Evolutionary conservation across 108 stramenopile genomes (phyloP).

Genomic region (Schizochytrium sp.): DNA sequence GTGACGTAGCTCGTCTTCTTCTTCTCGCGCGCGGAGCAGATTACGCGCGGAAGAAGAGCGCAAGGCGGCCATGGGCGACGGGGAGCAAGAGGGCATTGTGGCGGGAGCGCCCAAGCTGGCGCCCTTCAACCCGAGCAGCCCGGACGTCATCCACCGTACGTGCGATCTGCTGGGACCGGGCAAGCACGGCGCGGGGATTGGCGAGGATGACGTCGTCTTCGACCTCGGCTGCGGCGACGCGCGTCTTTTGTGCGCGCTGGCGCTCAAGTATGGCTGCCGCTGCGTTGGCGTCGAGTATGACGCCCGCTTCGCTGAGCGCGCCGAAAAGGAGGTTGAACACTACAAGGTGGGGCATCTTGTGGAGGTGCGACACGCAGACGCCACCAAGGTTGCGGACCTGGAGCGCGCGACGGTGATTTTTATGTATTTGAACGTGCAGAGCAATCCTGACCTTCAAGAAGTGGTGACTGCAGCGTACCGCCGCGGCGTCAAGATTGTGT

Average conservation of each 20-base stretch:
- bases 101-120: not conserved
- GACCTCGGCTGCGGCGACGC: slow-evolving; percentile 7
- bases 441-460: not conserved
- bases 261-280: not conserved
- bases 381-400: not conserved
- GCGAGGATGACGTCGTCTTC: not conserved
- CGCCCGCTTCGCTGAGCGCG: not conserved
- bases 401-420: not conserved
- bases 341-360: not conserved
- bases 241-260: not conserved
- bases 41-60: not conserved
- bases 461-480: not conserved
- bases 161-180: not conserved
- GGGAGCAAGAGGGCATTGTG: not conserved
- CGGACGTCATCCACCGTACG: not conserved
- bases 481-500: not conserved
- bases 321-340: not conserved
- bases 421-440: not conserved
- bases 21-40: not conserved
- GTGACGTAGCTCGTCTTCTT: not conserved
- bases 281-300: slow-evolving; percentile 12
- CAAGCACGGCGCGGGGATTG: too few species aligned
- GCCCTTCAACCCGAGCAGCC: not conserved
- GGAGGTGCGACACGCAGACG: not conserved
- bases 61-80: not conserved